Evolutionary conservation across 2,329 filamentous ascomycete species (phyloP).

Genomic region (Chrysosporium queenslandicum): DNA sequence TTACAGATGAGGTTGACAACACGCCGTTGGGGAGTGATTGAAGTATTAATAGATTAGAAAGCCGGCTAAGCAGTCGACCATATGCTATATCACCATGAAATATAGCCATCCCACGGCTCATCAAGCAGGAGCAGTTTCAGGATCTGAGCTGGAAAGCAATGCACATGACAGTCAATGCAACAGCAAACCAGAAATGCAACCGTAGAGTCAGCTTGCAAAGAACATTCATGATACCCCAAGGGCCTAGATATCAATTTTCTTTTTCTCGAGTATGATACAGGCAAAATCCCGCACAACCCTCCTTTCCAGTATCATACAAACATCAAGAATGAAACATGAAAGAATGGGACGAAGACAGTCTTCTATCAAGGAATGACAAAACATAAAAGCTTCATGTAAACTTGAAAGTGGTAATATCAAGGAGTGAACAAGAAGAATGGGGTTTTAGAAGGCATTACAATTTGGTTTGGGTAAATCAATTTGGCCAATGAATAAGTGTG

Average conservation of each 20-base stretch:
- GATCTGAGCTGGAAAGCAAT: background rate
- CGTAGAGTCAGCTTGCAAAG: background rate
- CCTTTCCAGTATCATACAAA: constrained; percentile 8
- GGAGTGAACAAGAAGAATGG: background rate
- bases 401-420: background rate
- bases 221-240: background rate
- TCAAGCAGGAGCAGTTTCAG: background rate
- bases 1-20: too few species aligned
- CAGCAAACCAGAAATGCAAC: background rate
- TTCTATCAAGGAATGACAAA: background rate
- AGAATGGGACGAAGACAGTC: background rate
- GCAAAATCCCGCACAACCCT: background rate
- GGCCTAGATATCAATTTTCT: background rate
- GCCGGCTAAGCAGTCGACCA: too few species aligned
- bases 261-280: constrained; percentile 10
- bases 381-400: background rate
- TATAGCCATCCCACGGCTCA: background rate
- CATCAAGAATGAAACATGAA: constrained; percentile 1
- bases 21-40: too few species aligned
- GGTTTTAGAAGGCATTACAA: background rate
- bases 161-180: background rate
- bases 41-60: too few species aligned
- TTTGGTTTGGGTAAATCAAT: background rate
- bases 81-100: too few species aligned
- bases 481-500: background rate